Evolutionary conservation across 2,329 filamentous ascomycete species (phyloP).

Genomic region (Macroventuria anomochaeta): DNA sequence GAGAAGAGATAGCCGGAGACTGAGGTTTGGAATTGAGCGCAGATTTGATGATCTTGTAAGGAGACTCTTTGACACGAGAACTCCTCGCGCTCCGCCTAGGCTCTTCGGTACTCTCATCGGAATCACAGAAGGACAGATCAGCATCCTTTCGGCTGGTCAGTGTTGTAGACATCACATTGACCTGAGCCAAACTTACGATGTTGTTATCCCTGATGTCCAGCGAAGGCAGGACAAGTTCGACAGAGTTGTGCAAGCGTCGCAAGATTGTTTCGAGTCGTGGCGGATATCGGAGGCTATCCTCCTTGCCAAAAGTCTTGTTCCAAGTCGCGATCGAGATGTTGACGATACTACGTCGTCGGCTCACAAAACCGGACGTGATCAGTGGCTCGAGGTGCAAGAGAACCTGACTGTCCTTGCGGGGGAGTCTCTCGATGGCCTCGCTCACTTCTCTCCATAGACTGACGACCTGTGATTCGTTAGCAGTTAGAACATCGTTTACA

Average conservation of each 20-base stretch:
- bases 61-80: slow-evolving; percentile 35
- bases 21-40: slow-evolving; percentile 30
- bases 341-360: slow-evolving; percentile 57
- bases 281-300: slow-evolving; percentile 68
- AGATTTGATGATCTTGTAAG: slow-evolving; percentile 36
- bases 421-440: slow-evolving; percentile 61
- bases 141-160: slow-evolving; percentile 26
- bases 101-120: slow-evolving; percentile 30
- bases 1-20: slow-evolving; percentile 35
- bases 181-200: slow-evolving; percentile 43
- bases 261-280: slow-evolving; percentile 67
- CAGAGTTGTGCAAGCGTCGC: slow-evolving; percentile 63
- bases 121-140: slow-evolving; percentile 49
- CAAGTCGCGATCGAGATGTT: slow-evolving; percentile 66
- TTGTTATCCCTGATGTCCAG: slow-evolving; percentile 50
- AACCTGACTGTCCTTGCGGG: slow-evolving; percentile 63
- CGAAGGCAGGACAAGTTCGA: slow-evolving; percentile 59
- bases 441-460: slow-evolving; percentile 56
- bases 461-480: slow-evolving; percentile 40
- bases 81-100: slow-evolving; percentile 26
- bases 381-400: slow-evolving; percentile 61
- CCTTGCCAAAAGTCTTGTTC: slow-evolving; percentile 72
- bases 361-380: slow-evolving; percentile 61
- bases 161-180: slow-evolving; percentile 41
- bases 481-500: neutral